Evolutionary conservation across 139 green algal genomes (phyloP).

Genomic region (Gonium pectorale): DNA sequence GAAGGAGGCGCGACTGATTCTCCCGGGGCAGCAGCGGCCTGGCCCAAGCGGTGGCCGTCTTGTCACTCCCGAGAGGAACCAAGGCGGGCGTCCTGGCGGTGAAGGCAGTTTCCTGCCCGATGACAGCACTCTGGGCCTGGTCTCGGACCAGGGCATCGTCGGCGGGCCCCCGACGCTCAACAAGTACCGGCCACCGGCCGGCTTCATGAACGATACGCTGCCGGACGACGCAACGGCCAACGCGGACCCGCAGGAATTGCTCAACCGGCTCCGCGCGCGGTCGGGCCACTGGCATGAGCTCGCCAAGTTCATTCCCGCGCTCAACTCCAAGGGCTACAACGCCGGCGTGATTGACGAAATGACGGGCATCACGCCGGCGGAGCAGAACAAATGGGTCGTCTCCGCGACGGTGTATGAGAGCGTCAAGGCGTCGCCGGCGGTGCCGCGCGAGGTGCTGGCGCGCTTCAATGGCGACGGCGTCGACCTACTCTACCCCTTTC

Average conservation of each 20-base stretch:
- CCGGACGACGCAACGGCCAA: constrained; percentile 5
- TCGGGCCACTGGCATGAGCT: constrained; percentile 80
- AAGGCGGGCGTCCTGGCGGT: neutral
- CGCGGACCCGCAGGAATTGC: constrained; percentile 57
- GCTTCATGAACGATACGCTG: constrained; percentile 81
- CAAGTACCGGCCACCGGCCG: constrained; percentile 76
- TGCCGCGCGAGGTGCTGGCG: constrained; percentile 50
- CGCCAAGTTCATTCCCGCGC: constrained; percentile 71
- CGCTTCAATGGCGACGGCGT: constrained; percentile 70
- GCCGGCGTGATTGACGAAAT: constrained; percentile 65
- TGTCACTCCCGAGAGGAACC: constrained; percentile 9
- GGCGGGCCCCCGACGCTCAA: constrained; percentile 30
- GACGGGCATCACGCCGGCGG: constrained; percentile 74
- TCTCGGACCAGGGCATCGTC: neutral
- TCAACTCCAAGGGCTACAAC: constrained; percentile 72
- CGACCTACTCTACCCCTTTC: constrained; percentile 76
- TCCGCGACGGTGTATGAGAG: constrained; percentile 76
- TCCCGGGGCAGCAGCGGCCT: constrained; percentile 15
- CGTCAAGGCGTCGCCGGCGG: constrained; percentile 52
- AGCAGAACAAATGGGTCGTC: constrained; percentile 78
- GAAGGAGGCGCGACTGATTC: neutral
- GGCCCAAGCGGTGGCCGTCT: neutral
- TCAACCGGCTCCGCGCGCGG: constrained; percentile 60
- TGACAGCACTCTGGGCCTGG: constrained; percentile 30
- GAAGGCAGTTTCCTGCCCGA: constrained; percentile 24